These are phyloP conservation scores for Trametes sp. DNA, from an alignment of 1,284 basidiomycete genomes.

Conservation along the genomic window DNA sequence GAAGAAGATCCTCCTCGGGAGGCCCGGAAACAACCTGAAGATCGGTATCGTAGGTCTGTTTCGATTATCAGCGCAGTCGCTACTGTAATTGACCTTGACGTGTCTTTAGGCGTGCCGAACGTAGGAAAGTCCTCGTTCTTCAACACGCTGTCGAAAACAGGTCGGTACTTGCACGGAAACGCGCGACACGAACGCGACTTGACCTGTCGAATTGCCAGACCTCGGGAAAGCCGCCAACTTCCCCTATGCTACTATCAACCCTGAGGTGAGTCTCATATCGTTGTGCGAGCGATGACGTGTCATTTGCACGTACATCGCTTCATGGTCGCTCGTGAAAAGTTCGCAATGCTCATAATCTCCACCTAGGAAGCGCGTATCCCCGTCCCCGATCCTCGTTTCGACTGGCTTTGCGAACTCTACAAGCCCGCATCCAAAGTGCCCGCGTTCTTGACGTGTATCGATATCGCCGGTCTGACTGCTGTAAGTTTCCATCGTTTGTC, in stretches of 20 bases:
- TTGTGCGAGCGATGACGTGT: neutral
- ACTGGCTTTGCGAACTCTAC: constrained; percentile 93
- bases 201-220: constrained; percentile 56
- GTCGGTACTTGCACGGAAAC: constrained; percentile 46
- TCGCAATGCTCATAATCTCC: constrained; percentile 1
- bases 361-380: constrained; percentile 88
- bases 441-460: constrained; percentile 97
- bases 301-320: neutral
- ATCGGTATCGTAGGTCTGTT: constrained; percentile 95
- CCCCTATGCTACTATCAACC: constrained; percentile 97
- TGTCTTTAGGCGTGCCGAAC: constrained; percentile 82
- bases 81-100: constrained; percentile 21
- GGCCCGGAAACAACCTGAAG: constrained; percentile 94
- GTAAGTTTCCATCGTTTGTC: constrained; percentile 51
- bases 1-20: constrained; percentile 88
- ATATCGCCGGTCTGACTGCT: constrained; percentile 97
- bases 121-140: constrained; percentile 96
- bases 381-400: constrained; percentile 95
- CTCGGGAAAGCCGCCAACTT: constrained; percentile 99
- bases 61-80: constrained; percentile 29
- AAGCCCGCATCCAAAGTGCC: constrained; percentile 91
- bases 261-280: constrained; percentile 54
- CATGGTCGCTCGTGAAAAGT: neutral
- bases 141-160: constrained; percentile 94
- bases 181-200: constrained; percentile 4